These are phyloP conservation scores for Hygrocybe coccinea DNA, from an alignment of 768 basidiomycete genomes.

Conservation along the genomic window DNA sequence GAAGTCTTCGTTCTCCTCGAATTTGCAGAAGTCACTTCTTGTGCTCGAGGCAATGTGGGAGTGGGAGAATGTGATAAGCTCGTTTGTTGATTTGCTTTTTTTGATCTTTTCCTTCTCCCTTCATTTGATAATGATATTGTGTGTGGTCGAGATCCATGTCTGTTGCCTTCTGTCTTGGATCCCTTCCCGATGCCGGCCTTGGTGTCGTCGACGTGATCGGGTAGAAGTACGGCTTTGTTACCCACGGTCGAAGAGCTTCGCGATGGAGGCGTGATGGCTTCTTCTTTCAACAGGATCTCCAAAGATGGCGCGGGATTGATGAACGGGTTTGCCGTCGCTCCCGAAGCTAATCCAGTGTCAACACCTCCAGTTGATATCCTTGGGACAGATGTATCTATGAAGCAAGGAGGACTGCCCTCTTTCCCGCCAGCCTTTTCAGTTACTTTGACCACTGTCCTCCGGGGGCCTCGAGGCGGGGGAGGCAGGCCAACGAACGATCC, in stretches of 20 bases:
- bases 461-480: constrained; percentile 37
- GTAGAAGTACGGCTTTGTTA: not conserved
- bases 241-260: not conserved
- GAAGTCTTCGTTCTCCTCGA: no score
- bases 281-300: constrained; percentile 22
- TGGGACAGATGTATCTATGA: not conserved
- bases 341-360: constrained; percentile 15
- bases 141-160: not conserved
- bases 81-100: not conserved
- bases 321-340: constrained; percentile 36
- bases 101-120: not conserved
- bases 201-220: not conserved
- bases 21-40: no score
- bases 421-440: constrained; percentile 7
- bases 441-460: constrained; percentile 15
- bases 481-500: constrained; percentile 50
- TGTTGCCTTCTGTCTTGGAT: not conserved
- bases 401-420: not conserved
- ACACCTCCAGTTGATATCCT: constrained; percentile 8
- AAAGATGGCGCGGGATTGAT: constrained; percentile 43
- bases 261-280: not conserved
- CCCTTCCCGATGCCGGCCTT: no score
- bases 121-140: not conserved
- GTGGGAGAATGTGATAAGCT: not conserved
- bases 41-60: not conserved